Conservation (phyloP, 805 yeast species). For the Teunomyces gatunensis region DNA sequence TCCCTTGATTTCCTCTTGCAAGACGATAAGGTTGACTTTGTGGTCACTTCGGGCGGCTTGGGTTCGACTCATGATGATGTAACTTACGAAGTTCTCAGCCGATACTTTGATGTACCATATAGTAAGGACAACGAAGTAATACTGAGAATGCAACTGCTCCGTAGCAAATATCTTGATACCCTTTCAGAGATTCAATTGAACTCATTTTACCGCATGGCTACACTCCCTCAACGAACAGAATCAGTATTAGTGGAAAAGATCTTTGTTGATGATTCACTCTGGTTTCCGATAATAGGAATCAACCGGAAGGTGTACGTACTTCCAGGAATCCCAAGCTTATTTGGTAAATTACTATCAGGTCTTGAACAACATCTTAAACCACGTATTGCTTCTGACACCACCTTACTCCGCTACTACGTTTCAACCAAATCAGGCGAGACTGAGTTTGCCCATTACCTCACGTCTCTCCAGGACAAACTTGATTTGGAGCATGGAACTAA, state of each 20-base stretch:
- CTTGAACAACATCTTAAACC: conserved; percentile 34
- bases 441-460: conserved; percentile 63
- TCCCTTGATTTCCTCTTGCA: conserved; percentile 46
- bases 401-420: conserved; percentile 51
- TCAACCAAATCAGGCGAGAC: conserved; percentile 62
- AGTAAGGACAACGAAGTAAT: conserved; percentile 57
- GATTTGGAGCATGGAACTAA: conserved; percentile 27
- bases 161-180: conserved; percentile 33
- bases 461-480: conserved; percentile 44
- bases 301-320: conserved; percentile 62
- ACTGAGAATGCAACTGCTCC: conserved; percentile 53
- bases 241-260: conserved; percentile 38
- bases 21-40: conserved; percentile 54
- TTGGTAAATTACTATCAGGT: conserved; percentile 50
- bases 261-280: conserved; percentile 47
- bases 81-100: conserved; percentile 74
- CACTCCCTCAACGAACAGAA: conserved; percentile 54
- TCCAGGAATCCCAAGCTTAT: conserved; percentile 83
- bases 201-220: conserved; percentile 79
- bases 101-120: conserved; percentile 53
- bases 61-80: conserved; percentile 93
- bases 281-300: conserved; percentile 86
- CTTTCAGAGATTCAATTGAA: conserved; percentile 42
- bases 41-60: conserved; percentile 70
- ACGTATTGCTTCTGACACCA: conserved; percentile 17